Evolutionary conservation across 352 stramenopile species (phyloP).

Genomic region (Globisporangium sylvaticum): DNA sequence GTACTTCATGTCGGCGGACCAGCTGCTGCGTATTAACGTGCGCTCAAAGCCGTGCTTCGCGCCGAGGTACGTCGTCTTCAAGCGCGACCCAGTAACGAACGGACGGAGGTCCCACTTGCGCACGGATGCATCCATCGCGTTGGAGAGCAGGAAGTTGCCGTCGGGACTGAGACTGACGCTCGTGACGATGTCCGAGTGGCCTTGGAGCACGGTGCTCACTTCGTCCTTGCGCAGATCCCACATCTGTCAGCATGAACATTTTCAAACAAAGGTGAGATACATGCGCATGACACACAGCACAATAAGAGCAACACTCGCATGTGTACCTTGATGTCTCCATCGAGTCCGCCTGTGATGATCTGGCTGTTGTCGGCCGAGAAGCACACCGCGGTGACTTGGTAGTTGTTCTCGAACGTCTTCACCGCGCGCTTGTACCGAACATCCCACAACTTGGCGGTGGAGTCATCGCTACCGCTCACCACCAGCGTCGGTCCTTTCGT

Average conservation of each 20-base stretch:
- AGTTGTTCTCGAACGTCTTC: conserved; percentile 84
- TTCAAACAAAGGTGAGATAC: not conserved
- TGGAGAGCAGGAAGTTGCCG: conserved; percentile 91
- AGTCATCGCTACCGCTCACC: conserved; percentile 91
- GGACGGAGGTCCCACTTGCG: conserved; percentile 92
- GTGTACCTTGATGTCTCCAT: conserved; percentile 88
- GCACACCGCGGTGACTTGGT: conserved; percentile 89
- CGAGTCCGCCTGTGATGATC: conserved; percentile 90
- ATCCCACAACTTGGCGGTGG: conserved; percentile 89
- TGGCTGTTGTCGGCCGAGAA: conserved; percentile 84
- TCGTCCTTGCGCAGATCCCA: conserved; percentile 91
- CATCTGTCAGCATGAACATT: conserved; percentile 20
- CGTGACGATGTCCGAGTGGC: conserved; percentile 93
- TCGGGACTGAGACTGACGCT: conserved; percentile 92
- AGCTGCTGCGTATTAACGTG: conserved; percentile 90
- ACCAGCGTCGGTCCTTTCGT: conserved; percentile 76
- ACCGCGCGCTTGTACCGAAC: conserved; percentile 69
- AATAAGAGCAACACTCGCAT: not conserved
- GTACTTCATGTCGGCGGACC: conserved; percentile 85
- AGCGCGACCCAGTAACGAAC: conserved; percentile 64
- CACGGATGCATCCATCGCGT: conserved; percentile 93
- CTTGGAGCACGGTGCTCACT: conserved; percentile 81
- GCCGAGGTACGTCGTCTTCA: conserved; percentile 66
- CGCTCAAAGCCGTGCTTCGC: conserved; percentile 92
- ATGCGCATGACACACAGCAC: not conserved